Base-by-base conservation (phyloP, 2,329 filamentous ascomycete genomes). In the Cercospora sojina region DNA sequence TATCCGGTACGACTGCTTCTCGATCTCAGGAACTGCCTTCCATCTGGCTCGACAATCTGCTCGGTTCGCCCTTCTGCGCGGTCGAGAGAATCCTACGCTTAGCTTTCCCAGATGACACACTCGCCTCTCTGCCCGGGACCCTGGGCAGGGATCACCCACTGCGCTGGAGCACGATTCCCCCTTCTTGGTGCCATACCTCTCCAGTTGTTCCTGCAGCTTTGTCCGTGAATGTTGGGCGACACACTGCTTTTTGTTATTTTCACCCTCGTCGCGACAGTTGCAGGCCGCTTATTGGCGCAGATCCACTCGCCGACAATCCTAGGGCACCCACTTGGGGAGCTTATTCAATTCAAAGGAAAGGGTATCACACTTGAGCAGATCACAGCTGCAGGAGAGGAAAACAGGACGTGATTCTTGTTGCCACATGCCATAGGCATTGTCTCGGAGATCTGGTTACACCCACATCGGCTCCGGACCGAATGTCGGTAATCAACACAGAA, bases 21-120 rank as follows among this genome's bases (percentile, higher is more conserved):
- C 63, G 66, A 67, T 67, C 66, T 67, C 58, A 67, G 51, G 59
- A 58, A 62, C 62, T 65, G 64, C 49, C 18, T 62, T 65, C 29
- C 58, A 65, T 62, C 60, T 49, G 31, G 27, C 53, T 53, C 27
- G 43, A 8, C 43, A 35, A 29, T 60, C 58, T 49, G 38, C 63
- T 59, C 47, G 60, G 64, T 51, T 43, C 27, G 47, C 59, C 41
- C 35, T 18, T 69, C 62, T 67, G 60, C 61, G 57, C 53, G 62
- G 64, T 64, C 25, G 62, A 62, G 23, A 23, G 38, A 18, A 25
- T 25, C 32, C 57, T 47, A 32, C 59, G 53, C 59, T 65, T 56
- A 35, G 49, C 35, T 58, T 61, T 62, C 55, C n/a, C 58, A 51
- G 47, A 66, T 66, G 60, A 60, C 66, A 68, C 61, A 35, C 57